phyloP scores from a whole-genome alignment of 2,329 filamentous ascomycete genomes.

The Fusarium guadeloupense region DNA sequence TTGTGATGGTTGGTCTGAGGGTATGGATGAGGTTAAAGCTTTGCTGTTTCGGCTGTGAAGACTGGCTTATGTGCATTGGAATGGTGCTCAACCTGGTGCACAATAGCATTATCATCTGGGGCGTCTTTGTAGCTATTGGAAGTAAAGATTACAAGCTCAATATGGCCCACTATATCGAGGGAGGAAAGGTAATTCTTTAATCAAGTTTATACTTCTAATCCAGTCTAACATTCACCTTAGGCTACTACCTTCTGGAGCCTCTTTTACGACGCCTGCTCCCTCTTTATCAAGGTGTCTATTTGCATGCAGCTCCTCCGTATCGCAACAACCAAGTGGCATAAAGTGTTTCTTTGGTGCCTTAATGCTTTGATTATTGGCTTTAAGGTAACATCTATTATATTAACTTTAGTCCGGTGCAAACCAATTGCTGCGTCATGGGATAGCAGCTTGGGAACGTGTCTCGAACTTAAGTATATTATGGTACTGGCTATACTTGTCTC shows the following conservation, averaged over 20 bases:
- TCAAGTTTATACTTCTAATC: too few relatives aligned
- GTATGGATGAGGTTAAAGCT: not conserved
- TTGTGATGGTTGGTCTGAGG: constrained; percentile 1
- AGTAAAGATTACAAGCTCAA: constrained; percentile 7
- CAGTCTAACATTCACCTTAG: not conserved
- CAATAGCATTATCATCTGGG: constrained; percentile 14
- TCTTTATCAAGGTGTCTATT: constrained; percentile 17
- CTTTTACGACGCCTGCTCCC: constrained; percentile 8
- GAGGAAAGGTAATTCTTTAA: not conserved
- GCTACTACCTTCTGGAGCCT: constrained; percentile 7
- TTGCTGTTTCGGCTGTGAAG: constrained; percentile 1
- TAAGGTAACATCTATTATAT: not conserved
- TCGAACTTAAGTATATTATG: not conserved
- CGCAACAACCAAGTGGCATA: not conserved
- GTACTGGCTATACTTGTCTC: constrained; percentile 16
- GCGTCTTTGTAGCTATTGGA: not conserved
- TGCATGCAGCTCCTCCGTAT: constrained; percentile 13
- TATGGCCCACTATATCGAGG: constrained; percentile 1
- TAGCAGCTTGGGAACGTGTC: not conserved
- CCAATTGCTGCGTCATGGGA: constrained; percentile 13
- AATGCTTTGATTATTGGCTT: not conserved
- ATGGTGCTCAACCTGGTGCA: constrained; percentile 16
- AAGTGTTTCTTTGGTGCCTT: not conserved
- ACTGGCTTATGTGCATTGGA: constrained; percentile 18
- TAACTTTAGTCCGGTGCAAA: constrained; percentile 8